Evolutionary conservation across 257 asterid genomes (phyloP), one percentile per base, ranked within the genome.

Genomic region (Ehretia macrophylla): DNA sequence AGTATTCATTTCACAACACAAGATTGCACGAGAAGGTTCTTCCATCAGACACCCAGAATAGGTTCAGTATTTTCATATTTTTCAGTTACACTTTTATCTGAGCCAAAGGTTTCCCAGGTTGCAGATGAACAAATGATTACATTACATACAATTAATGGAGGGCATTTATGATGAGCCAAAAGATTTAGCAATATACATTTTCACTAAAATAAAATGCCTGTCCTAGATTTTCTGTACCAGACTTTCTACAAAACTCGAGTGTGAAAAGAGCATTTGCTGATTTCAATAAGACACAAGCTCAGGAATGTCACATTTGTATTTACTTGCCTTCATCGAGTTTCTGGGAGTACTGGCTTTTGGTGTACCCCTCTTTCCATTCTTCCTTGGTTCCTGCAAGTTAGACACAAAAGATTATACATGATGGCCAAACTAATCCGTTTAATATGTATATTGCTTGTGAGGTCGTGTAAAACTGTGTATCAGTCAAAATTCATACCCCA

Each of bases 331-430:
- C 55, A 67, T 64, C 60, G 55, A 67, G 53, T 70, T 60, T 72
- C 67, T 79, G 50, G 94, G 95, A 48, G 85, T 82, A 77, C 47
- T 78, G 47, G 72, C 85, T 70, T 72, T 82, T 60, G 97, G 95
- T 42, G 97, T 86, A 23, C 62, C 71, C 62, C 76, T 70, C 67
- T 68, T 78, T 75, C 80, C 71, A 55, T 75, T 84, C 82, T 85
- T 89, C 66, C 80, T 82, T 37, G 95, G 79, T 13, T 80, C 92
- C 92, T 93, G 80, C 50, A 21, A 37, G 40, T 50, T 51, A 18
- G 17, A 60, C 58, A 72, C n/a, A 69, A 59, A 67, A 52, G 70
- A 52, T 57, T 21, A 23, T 12, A 10, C 14, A 32, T 0, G 32
- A 40, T 32, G 40, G 37, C 6, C 3, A 6, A 42, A 10, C 11